Evolutionary conservation across 2,329 filamentous ascomycete species (phyloP).

Genomic region (Cylindrodendrum hubeiense): DNA sequence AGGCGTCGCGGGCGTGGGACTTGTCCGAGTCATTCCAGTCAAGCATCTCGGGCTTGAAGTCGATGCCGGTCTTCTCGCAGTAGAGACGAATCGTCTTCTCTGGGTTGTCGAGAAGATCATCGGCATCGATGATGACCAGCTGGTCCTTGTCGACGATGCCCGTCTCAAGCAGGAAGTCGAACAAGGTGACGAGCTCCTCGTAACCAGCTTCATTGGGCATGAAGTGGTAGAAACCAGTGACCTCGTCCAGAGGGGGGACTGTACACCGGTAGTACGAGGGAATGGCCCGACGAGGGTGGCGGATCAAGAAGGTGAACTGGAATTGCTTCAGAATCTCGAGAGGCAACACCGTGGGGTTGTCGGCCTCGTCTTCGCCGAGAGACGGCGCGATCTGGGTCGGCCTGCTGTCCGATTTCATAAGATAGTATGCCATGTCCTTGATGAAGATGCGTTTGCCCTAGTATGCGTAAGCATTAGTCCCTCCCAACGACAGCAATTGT

Average conservation of each 20-base stretch:
- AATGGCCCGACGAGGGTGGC: slow-evolving; percentile 90
- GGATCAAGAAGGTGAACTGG: slow-evolving; percentile 97
- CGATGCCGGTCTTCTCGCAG: slow-evolving; percentile 83
- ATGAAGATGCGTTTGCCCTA: slow-evolving; percentile 95
- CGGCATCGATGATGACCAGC: slow-evolving; percentile 91
- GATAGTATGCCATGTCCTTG: slow-evolving; percentile 97
- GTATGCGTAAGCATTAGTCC: slow-evolving; percentile 42
- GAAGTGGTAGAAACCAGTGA: slow-evolving; percentile 90
- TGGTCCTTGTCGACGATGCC: slow-evolving; percentile 78
- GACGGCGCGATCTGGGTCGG: slow-evolving; percentile 81
- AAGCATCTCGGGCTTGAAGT: slow-evolving; percentile 83
- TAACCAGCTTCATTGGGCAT: slow-evolving; percentile 92
- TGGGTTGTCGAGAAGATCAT: slow-evolving; percentile 91
- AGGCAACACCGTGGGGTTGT: slow-evolving; percentile 90
- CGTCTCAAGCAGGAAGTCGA: slow-evolving; percentile 82
- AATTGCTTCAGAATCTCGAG: slow-evolving; percentile 79
- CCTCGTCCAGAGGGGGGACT: slow-evolving; percentile 83
- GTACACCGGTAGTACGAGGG: slow-evolving; percentile 97
- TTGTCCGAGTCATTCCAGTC: slow-evolving; percentile 84
- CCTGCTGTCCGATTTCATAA: slow-evolving; percentile 80
- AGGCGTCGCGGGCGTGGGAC: slow-evolving; percentile 78
- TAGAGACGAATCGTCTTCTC: slow-evolving; percentile 81
- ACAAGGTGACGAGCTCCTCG: slow-evolving; percentile 84
- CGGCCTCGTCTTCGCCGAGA: slow-evolving; percentile 74
- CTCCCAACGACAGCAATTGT: not conserved